phyloP scores from a whole-genome alignment of 305 asterid genomes.

The Rubia balearica region DNA sequence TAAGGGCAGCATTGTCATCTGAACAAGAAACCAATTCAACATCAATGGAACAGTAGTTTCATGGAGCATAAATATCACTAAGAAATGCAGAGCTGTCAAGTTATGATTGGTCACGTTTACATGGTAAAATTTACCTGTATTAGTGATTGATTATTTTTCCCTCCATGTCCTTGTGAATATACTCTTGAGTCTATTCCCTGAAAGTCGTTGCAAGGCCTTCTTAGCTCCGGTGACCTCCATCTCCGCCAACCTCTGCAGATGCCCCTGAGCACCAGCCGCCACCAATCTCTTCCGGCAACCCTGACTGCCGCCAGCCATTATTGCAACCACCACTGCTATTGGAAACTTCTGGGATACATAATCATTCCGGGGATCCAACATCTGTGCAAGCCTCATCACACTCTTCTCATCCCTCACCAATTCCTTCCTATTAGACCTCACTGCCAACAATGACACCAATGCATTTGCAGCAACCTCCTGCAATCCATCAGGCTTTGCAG shows the following conservation, averaged over 20 bases:
- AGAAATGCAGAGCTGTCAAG: neutral
- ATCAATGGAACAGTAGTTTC: slow-evolving; percentile 1
- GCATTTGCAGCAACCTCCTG: slow-evolving; percentile 88
- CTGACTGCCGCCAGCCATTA: slow-evolving; percentile 84
- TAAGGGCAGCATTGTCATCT: slow-evolving; percentile 8
- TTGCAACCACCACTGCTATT: slow-evolving; percentile 58
- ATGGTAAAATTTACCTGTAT: slow-evolving; percentile 35
- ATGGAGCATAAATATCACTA: neutral
- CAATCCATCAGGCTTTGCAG: slow-evolving; percentile 78
- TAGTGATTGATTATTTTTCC: slow-evolving; percentile 32
- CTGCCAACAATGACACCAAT: slow-evolving; percentile 54
- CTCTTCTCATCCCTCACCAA: slow-evolving; percentile 80
- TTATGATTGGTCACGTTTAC: neutral
- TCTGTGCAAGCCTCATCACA: slow-evolving; percentile 59
- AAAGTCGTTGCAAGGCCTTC: slow-evolving; percentile 83
- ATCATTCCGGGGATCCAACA: slow-evolving; percentile 73
- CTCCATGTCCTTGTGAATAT: slow-evolving; percentile 69
- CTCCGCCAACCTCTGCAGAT: slow-evolving; percentile 63
- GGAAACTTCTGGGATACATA: slow-evolving; percentile 71
- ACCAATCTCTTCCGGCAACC: slow-evolving; percentile 73
- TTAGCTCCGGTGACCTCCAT: slow-evolving; percentile 71
- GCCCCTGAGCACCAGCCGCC: slow-evolving; percentile 54
- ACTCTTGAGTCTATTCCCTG: slow-evolving; percentile 61
- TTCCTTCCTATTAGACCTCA: slow-evolving; percentile 64
- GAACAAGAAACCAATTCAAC: slow-evolving; percentile 10